Conservation (phyloP, 2,329 filamentous ascomycete genomes). For the Apiospora aurea region DNA sequence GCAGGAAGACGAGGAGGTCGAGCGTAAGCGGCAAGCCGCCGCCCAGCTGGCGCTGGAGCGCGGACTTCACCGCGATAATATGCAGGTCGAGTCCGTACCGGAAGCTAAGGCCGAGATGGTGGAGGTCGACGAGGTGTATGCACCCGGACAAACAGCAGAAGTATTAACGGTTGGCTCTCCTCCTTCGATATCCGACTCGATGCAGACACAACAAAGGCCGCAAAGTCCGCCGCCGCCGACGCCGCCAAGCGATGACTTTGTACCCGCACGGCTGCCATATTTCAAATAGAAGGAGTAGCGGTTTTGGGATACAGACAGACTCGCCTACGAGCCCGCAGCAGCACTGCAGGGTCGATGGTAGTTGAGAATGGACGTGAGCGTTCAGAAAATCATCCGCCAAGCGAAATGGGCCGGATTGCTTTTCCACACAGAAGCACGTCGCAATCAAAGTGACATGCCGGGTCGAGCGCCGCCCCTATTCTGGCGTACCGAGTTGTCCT, state of each 20-base stretch:
- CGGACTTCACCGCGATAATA: conserved; percentile 50
- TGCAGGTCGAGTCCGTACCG: conserved; percentile 44
- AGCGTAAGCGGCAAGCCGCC: conserved; percentile 60
- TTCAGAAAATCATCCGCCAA: not conserved
- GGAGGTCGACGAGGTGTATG: conserved; percentile 38
- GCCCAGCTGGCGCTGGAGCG: conserved; percentile 57
- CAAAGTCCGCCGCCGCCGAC: not conserved
- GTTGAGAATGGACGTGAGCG: no score
- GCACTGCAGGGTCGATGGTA: not conserved
- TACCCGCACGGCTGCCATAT: conserved; percentile 65
- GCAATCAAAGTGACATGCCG: not conserved
- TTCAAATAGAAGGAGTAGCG: conserved; percentile 50
- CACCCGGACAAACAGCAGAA: conserved; percentile 38
- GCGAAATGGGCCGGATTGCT: not conserved
- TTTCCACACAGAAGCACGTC: not conserved
- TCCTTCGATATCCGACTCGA: conserved; percentile 31
- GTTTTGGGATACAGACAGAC: not conserved
- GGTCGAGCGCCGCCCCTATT: not conserved
- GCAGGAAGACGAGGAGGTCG: conserved; percentile 62
- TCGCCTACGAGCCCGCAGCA: not conserved
- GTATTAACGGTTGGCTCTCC: conserved; percentile 25
- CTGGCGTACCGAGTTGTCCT: not conserved
- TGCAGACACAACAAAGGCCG: not conserved
- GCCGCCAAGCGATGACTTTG: conserved; percentile 47
- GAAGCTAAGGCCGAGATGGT: conserved; percentile 43